phyloP scores from a whole-genome alignment of 495 filamentous ascomycete genomes.

The Cetradonia linearis region DNA sequence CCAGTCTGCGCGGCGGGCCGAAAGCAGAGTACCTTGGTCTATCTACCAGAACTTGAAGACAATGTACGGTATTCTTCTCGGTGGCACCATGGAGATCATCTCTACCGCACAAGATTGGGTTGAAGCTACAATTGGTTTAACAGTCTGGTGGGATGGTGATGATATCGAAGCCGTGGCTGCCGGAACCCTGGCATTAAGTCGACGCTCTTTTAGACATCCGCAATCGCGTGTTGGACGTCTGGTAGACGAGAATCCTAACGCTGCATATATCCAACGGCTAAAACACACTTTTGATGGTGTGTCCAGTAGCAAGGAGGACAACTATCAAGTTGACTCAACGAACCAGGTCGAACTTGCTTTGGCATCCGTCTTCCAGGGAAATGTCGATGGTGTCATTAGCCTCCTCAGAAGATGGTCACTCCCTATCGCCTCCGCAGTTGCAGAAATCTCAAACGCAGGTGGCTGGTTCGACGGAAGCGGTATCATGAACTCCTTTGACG shows the following conservation, averaged over 20 bases:
- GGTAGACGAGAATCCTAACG: constrained; percentile 37
- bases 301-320: constrained; percentile 38
- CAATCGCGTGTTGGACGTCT: constrained; percentile 25
- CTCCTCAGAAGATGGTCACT: constrained; percentile 69
- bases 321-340: constrained; percentile 60
- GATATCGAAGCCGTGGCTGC: constrained; percentile 40
- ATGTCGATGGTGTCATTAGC: constrained; percentile 61
- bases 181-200: constrained; percentile 27
- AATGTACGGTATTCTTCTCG: constrained; percentile 67
- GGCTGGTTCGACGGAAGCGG: constrained; percentile 52
- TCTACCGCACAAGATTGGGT: constrained; percentile 70
- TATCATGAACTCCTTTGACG: constrained; percentile 4
- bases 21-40: constrained; percentile 74
- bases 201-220: constrained; percentile 27
- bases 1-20: constrained; percentile 60
- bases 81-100: constrained; percentile 58
- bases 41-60: constrained; percentile 70
- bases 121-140: constrained; percentile 69
- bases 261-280: constrained; percentile 46
- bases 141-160: constrained; percentile 82
- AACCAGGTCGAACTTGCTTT: constrained; percentile 67
- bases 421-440: constrained; percentile 61
- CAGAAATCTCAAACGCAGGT: constrained; percentile 63
- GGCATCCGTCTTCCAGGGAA: constrained; percentile 67
- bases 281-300: constrained; percentile 41